Percentiles rank a stretch among this genome's conserved stretches.
phyloP scores from a whole-genome alignment of 2,329 filamentous ascomycete genomes.

The Ophiostoma novo-ulmi region DNA sequence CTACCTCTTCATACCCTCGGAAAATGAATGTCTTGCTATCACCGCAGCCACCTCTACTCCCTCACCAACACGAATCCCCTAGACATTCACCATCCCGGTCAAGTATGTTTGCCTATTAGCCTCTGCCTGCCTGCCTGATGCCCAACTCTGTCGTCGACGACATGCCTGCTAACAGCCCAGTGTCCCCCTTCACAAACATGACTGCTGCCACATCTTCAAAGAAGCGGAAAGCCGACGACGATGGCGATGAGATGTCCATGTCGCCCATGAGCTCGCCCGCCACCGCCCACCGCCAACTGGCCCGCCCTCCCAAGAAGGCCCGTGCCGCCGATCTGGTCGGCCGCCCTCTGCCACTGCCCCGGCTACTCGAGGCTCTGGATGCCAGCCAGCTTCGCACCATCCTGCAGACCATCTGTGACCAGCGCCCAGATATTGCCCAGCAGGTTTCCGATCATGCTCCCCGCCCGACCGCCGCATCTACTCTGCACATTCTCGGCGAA shows the following conservation, averaged over 20 bases:
- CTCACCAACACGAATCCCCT: constrained; percentile 53
- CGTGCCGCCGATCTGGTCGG: constrained; percentile 60
- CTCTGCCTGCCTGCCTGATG: not conserved
- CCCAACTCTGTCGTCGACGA: too few species aligned
- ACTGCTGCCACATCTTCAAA: constrained; percentile 37
- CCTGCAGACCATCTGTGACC: constrained; percentile 85
- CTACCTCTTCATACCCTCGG: not conserved
- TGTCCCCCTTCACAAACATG: constrained; percentile 52
- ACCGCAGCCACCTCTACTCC: constrained; percentile 55
- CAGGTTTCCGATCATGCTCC: constrained; percentile 82
- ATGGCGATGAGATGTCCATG: constrained; percentile 85
- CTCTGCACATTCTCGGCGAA: constrained; percentile 70
- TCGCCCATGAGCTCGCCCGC: constrained; percentile 81
- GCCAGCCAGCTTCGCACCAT: constrained; percentile 76
- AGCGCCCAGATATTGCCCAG: constrained; percentile 76
- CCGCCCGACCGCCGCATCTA: constrained; percentile 76
- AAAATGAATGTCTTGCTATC: constrained; percentile 60
- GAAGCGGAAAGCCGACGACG: constrained; percentile 85
- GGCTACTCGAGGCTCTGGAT: constrained; percentile 91
- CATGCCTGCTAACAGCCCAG: constrained; percentile 31
- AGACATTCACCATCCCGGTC: constrained; percentile 52
- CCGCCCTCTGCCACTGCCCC: constrained; percentile 52
- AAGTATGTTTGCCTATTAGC: constrained; percentile 39
- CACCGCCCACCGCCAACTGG: constrained; percentile 61
- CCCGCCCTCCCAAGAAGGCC: constrained; percentile 59